These are phyloP conservation scores for Nemania sp. DNA, from an alignment of 2,329 filamentous ascomycete species.

Conservation along the genomic window DNA sequence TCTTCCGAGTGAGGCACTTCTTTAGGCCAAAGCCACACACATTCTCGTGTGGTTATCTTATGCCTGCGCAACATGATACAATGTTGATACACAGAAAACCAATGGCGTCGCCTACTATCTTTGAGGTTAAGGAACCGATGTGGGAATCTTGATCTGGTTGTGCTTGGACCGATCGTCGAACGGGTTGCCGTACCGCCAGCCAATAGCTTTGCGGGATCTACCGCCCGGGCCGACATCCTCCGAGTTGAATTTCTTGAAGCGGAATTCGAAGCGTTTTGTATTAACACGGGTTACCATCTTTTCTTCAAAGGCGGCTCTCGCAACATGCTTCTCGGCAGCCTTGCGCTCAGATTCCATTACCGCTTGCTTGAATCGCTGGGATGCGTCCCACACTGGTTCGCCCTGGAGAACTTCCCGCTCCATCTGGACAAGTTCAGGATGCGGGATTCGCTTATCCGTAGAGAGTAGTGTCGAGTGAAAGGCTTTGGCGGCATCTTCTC, in stretches of 20 bases:
- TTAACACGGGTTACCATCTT: conserved; percentile 50
- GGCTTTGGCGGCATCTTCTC: conserved; percentile 66
- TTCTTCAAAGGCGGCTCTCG: conserved; percentile 39
- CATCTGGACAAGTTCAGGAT: conserved; percentile 62
- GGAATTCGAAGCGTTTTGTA: conserved; percentile 62
- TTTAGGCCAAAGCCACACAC: conserved; percentile 11
- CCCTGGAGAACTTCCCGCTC: conserved; percentile 52
- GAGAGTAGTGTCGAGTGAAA: conserved; percentile 64
- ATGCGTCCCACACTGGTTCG: conserved; percentile 42
- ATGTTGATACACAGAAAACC: conserved; percentile 28
- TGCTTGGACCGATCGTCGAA: conserved; percentile 64
- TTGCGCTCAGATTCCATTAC: conserved; percentile 47
- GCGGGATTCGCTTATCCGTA: conserved; percentile 63
- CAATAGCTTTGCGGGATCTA: conserved; percentile 54
- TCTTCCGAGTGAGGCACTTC: conserved; percentile 1
- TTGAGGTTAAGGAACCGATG: conserved; percentile 54
- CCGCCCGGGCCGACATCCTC: conserved; percentile 60
- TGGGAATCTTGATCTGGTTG: conserved; percentile 68
- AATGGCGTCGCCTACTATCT: not conserved
- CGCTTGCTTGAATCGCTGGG: conserved; percentile 44
- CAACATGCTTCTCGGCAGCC: conserved; percentile 45
- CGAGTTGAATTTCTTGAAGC: conserved; percentile 62
- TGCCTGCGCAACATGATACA: conserved; percentile 27
- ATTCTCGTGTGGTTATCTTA: conserved; percentile 4
- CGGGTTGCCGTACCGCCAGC: conserved; percentile 67